Evolutionary conservation across 2,329 filamentous ascomycete species (phyloP).

Genomic region (Phialophora verrucosa): DNA sequence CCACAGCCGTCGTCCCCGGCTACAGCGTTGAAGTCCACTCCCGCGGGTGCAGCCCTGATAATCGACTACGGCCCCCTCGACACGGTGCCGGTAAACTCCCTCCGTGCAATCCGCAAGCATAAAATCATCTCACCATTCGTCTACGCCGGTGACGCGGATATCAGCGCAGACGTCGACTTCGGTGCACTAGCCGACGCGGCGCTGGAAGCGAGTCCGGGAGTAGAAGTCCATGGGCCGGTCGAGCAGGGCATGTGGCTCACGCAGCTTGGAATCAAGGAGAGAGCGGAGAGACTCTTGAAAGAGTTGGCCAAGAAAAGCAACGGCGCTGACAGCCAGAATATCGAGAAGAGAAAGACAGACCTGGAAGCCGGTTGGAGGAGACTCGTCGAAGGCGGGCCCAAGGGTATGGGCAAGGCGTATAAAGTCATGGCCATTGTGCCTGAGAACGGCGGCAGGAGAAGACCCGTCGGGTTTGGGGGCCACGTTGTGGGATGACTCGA

Average conservation of each 20-base stretch:
- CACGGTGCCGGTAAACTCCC: slow-evolving; percentile 82
- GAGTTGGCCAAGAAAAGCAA: slow-evolving; percentile 47
- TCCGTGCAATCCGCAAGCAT: slow-evolving; percentile 86
- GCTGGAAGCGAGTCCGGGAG: slow-evolving; percentile 72
- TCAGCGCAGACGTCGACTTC: slow-evolving; percentile 95
- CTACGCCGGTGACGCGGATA: slow-evolving; percentile 79
- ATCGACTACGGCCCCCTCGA: slow-evolving; percentile 87
- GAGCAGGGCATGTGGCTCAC: slow-evolving; percentile 81
- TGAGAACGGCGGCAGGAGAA: slow-evolving; percentile 72
- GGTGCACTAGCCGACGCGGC: slow-evolving; percentile 82
- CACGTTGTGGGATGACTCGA: slow-evolving; percentile 43
- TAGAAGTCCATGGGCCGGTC: slow-evolving; percentile 92
- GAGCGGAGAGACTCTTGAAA: slow-evolving; percentile 70
- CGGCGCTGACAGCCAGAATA: slow-evolving; percentile 58
- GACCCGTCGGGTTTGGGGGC: slow-evolving; percentile 91
- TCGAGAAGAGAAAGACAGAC: slow-evolving; percentile 60
- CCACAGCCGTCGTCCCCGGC: slow-evolving; percentile 50
- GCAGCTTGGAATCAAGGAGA: slow-evolving; percentile 80
- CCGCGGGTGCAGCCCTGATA: slow-evolving; percentile 88
- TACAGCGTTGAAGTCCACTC: slow-evolving; percentile 51
- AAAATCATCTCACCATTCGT: slow-evolving; percentile 77
- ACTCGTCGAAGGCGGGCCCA: slow-evolving; percentile 79
- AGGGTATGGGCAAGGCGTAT: slow-evolving; percentile 93
- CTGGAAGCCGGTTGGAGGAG: slow-evolving; percentile 79
- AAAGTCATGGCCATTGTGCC: slow-evolving; percentile 92